Percentiles rank a stretch among this genome's conserved stretches.
Evolutionary conservation across 345 rosid genomes (phyloP).

Genomic region (Clarkia xantiana): DNA sequence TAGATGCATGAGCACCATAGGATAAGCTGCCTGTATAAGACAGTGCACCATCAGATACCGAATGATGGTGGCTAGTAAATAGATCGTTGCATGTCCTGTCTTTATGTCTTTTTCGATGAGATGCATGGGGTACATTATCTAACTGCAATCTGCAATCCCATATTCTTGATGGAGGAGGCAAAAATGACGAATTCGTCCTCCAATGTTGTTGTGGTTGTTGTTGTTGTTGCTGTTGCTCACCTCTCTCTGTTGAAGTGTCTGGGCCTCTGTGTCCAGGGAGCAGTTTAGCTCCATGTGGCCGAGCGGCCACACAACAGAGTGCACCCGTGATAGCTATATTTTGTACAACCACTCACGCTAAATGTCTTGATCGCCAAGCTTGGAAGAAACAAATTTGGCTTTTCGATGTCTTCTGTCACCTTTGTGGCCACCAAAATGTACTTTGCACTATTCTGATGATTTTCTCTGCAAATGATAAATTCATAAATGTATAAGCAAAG

Average conservation of each 20-base stretch:
- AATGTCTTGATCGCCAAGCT: neutral
- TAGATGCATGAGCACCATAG: conserved; percentile 37
- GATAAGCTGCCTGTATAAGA: conserved; percentile 43
- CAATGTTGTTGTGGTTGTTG: conserved; percentile 23
- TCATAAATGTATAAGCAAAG: too few relatives aligned
- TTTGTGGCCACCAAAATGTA: too few relatives aligned
- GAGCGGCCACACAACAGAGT: conserved; percentile 84
- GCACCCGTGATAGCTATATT: conserved; percentile 88
- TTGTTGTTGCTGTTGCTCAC: conserved; percentile 5
- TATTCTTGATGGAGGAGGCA: conserved; percentile 54
- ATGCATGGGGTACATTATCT: conserved; percentile 26
- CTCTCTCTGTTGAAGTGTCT: conserved; percentile 25
- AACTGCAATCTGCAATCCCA: conserved; percentile 51
- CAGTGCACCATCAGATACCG: conserved; percentile 54
- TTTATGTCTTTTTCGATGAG: conserved; percentile 33
- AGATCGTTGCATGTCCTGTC: conserved; percentile 35
- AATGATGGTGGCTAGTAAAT: conserved; percentile 41
- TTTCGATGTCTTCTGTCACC: neutral
- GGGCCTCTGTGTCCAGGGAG: conserved; percentile 16
- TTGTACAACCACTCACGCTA: conserved; percentile 7
- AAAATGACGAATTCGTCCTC: conserved; percentile 71
- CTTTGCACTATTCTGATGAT: too few relatives aligned
- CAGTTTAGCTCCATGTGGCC: conserved; percentile 77
- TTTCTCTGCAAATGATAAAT: too few relatives aligned
- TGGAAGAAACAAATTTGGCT: neutral